phyloP scores from a whole-genome alignment of 306 rosid species.

The Castanospermum australe region DNA sequence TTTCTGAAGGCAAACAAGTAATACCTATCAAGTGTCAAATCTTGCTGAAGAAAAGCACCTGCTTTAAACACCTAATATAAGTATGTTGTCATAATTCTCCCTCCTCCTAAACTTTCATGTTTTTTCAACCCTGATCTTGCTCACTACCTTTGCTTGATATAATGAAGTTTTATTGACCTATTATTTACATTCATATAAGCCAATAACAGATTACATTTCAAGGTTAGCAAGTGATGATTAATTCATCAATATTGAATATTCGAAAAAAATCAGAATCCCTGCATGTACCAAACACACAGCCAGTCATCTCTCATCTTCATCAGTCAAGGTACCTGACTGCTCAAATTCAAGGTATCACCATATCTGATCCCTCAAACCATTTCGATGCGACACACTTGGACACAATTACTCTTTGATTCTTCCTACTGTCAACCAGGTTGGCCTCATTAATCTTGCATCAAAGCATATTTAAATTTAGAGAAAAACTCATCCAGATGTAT shows the following conservation, averaged over 20 bases:
- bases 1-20: constrained; percentile 4
- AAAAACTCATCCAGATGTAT: not conserved
- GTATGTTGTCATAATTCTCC: not conserved
- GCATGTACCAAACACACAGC: not conserved
- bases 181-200: not conserved
- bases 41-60: not conserved
- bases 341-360: not conserved
- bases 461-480: not conserved
- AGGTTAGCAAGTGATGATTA: not conserved
- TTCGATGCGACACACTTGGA: not conserved
- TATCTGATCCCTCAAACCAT: not conserved
- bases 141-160: not conserved
- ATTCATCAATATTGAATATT: not conserved
- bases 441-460: not conserved
- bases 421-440: not conserved
- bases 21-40: not conserved
- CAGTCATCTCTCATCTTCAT: no score
- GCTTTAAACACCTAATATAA: not conserved
- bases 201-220: not conserved
- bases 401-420: not conserved
- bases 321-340: not conserved
- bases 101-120: not conserved
- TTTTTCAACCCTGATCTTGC: not conserved
- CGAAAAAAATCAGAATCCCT: not conserved
- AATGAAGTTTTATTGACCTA: not conserved